These are phyloP conservation scores for Schizosaccharomyces lindneri DNA, from an alignment of 805 yeast species.

Conservation along the genomic window DNA sequence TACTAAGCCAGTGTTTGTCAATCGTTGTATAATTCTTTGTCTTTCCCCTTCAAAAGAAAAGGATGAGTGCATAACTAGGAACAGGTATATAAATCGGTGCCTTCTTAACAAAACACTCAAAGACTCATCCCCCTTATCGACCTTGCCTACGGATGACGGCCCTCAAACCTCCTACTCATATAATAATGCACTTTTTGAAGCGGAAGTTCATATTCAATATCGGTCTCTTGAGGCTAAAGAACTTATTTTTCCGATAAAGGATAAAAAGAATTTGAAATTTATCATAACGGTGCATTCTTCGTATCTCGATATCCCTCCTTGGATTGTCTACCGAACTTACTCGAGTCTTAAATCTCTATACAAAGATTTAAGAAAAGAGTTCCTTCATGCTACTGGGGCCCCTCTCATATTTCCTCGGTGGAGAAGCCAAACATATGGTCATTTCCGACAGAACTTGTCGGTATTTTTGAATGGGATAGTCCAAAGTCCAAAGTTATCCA, in stretches of 20 bases:
- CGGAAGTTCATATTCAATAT: neutral
- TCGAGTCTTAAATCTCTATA: neutral
- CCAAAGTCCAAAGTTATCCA: neutral
- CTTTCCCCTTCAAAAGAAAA: neutral
- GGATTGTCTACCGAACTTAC: neutral
- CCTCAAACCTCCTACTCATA: neutral
- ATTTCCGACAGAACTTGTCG: neutral
- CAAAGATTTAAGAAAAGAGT: neutral
- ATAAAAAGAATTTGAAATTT: neutral
- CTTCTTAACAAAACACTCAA: neutral
- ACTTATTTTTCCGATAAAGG: neutral
- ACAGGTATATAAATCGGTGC: neutral
- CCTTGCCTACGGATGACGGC: too few species aligned
- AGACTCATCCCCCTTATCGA: neutral
- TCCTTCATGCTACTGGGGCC: neutral
- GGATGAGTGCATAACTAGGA: neutral
- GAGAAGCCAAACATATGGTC: neutral
- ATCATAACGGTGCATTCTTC: neutral
- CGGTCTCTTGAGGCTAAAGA: neutral
- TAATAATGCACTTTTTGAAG: neutral
- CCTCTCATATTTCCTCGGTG: neutral
- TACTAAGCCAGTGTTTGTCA: neutral
- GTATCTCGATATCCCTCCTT: neutral
- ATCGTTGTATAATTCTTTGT: neutral
- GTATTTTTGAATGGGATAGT: neutral